phyloP scores from a whole-genome alignment of 1,284 basidiomycete species.

The Austroboletus novae-zelandiae region DNA sequence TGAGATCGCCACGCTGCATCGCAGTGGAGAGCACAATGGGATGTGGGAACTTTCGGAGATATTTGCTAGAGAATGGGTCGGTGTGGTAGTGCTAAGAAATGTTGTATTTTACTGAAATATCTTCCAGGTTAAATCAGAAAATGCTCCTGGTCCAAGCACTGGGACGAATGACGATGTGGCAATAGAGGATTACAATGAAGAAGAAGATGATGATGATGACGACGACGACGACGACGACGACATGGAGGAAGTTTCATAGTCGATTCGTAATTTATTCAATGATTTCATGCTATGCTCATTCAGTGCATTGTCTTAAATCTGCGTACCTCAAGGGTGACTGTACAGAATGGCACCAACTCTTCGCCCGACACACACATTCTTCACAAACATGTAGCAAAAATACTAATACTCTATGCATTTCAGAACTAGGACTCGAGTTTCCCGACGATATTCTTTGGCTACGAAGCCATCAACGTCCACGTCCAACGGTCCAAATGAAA shows the following conservation, averaged over 20 bases:
- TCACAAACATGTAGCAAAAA: no score
- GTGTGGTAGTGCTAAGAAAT: slow-evolving; percentile 22
- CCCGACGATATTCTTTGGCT: slow-evolving; percentile 42
- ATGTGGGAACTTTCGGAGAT: slow-evolving; percentile 69
- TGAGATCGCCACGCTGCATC: slow-evolving; percentile 81
- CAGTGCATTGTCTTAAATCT: no score
- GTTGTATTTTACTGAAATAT: slow-evolving; percentile 31
- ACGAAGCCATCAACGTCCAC: background rate
- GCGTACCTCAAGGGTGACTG: no score
- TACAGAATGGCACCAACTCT: no score
- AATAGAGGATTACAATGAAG: slow-evolving; percentile 44
- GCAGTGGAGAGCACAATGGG: slow-evolving; percentile 73
- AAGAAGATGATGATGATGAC: slow-evolving; percentile 44
- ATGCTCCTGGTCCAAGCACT: slow-evolving; percentile 44
- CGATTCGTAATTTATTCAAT: background rate
- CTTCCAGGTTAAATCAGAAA: slow-evolving; percentile 54
- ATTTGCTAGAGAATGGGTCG: slow-evolving; percentile 62
- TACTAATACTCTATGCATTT: slow-evolving; percentile 3
- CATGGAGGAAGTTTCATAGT: slow-evolving; percentile 54
- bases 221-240: no score
- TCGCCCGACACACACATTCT: background rate
- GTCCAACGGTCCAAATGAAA: background rate
- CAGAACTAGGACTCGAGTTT: slow-evolving; percentile 18
- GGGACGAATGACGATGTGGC: slow-evolving; percentile 30
- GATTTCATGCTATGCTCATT: no score